A percentile compares a stretch with the other conserved stretches of the same genome.
These are phyloP conservation scores for Zygoascus biomembranicola DNA, from an alignment of 805 yeast genomes.

Conservation along the genomic window DNA sequence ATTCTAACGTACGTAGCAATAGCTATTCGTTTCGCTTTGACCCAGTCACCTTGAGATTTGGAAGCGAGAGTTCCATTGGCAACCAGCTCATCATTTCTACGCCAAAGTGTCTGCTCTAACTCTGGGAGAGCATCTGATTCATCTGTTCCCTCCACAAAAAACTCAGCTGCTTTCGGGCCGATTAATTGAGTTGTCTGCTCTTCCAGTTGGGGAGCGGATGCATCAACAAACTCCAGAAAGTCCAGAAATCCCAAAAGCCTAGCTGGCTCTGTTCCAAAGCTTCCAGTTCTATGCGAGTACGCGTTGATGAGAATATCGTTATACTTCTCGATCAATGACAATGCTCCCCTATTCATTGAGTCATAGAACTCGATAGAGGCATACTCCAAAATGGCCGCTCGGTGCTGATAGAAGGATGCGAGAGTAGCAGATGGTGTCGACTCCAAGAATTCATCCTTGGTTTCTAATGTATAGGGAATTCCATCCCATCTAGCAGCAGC, in stretches of 20 bases:
- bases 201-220: neutral
- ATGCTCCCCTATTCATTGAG: constrained; percentile 37
- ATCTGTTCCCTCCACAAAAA: neutral
- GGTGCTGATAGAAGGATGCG: constrained; percentile 49
- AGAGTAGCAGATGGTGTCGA: constrained; percentile 32
- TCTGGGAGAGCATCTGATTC: neutral
- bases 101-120: neutral
- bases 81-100: constrained; percentile 4
- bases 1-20: neutral
- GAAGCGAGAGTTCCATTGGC: constrained; percentile 5
- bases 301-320: constrained; percentile 43
- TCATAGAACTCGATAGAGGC: constrained; percentile 67
- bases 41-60: constrained; percentile 7
- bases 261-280: constrained; percentile 35
- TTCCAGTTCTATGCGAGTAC: constrained; percentile 20
- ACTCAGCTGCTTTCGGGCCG: neutral
- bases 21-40: neutral
- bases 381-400: constrained; percentile 55
- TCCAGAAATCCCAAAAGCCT: constrained; percentile 64
- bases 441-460: constrained; percentile 34
- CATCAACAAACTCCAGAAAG: constrained; percentile 44
- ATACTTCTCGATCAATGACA: constrained; percentile 45
- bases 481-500: constrained; percentile 49
- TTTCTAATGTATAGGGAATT: constrained; percentile 29
- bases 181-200: neutral